Evolutionary conservation across 202 grass and related monocot species (phyloP).

Genomic region (Alloteropsis angusta): DNA sequence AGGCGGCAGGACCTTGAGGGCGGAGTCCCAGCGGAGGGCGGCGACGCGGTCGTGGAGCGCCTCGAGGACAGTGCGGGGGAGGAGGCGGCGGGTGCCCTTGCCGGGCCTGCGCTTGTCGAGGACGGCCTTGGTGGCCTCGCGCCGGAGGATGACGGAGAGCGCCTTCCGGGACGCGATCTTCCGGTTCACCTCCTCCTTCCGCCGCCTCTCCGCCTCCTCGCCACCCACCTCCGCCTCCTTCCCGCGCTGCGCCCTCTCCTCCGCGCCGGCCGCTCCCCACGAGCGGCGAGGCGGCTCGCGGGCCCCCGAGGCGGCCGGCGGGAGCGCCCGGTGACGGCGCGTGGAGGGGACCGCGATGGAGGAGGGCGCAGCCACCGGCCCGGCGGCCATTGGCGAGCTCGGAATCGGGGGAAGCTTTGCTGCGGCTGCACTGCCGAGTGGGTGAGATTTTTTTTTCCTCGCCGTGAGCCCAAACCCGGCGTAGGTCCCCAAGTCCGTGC

Average conservation of each 20-base stretch:
- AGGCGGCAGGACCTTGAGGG: slow-evolving; percentile 53
- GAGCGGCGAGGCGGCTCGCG: slow-evolving; percentile 21
- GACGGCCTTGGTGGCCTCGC: slow-evolving; percentile 82
- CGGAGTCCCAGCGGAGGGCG: slow-evolving; percentile 79
- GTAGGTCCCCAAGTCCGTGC: no score
- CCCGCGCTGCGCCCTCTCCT: slow-evolving; percentile 17
- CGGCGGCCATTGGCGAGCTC: slow-evolving; percentile 21
- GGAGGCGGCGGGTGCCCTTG: slow-evolving; percentile 60
- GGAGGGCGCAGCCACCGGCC: slow-evolving; percentile 16
- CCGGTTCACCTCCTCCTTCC: slow-evolving; percentile 74
- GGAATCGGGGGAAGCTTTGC: background rate
- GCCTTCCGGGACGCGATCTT: slow-evolving; percentile 86
- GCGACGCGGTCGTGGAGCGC: slow-evolving; percentile 77
- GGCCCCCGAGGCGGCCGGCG: background rate
- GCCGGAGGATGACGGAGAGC: slow-evolving; percentile 75
- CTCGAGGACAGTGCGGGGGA: slow-evolving; percentile 84
- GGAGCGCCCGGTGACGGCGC: background rate
- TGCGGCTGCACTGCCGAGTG: background rate
- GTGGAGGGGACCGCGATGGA: background rate
- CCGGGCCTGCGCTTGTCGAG: slow-evolving; percentile 75
- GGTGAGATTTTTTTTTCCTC: background rate
- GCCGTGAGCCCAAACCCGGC: background rate
- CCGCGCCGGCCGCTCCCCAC: background rate
- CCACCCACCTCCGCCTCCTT: slow-evolving; percentile 21
- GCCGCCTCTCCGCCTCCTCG: slow-evolving; percentile 33